A percentile compares a stretch with the other conserved stretches of the same genome.
phyloP scores from a whole-genome alignment of 2,329 filamentous ascomycete species.

The Fusarium chaquense region DNA sequence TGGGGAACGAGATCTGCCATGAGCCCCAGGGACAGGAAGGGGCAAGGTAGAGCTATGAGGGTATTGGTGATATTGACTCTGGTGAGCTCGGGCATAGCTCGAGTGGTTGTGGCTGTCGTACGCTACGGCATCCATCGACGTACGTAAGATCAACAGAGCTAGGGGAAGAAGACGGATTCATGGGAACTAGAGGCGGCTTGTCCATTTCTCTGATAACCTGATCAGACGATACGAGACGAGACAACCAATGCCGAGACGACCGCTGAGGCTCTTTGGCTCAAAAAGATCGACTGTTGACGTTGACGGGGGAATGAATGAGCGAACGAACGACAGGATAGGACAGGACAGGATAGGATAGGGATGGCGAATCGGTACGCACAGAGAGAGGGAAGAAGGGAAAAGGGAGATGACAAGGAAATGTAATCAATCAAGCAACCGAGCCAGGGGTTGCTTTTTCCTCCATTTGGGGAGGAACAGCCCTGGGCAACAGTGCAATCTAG shows the following conservation, averaged over 20 bases:
- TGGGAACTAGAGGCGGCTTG: conserved; percentile 34
- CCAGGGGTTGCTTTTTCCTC: conserved; percentile 28
- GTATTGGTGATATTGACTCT: conserved; percentile 18
- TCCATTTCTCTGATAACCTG: conserved; percentile 37
- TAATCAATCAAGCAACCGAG: conserved; percentile 15
- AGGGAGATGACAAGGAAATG: conserved; percentile 31
- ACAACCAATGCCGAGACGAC: conserved; percentile 26
- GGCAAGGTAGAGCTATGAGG: conserved; percentile 24
- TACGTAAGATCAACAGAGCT: conserved; percentile 34
- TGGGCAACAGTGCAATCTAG: conserved; percentile 14
- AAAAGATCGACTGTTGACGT: conserved; percentile 7
- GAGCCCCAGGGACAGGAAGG: conserved; percentile 31
- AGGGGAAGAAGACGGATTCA: conserved; percentile 31
- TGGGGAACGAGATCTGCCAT: conserved; percentile 22
- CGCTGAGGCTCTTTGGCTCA: conserved; percentile 32
- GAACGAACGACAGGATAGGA: background rate
- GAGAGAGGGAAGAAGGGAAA: conserved; percentile 14
- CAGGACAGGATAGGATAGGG: background rate
- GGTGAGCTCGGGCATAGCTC: conserved; percentile 24
- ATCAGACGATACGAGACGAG: conserved; percentile 20
- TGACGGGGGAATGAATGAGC: background rate
- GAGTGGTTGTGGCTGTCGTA: conserved; percentile 33
- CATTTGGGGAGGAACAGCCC: conserved; percentile 15
- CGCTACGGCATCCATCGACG: conserved; percentile 40
- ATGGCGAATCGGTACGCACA: background rate